Evolutionary conservation across 2,329 filamentous ascomycete genomes (phyloP).

Genomic region (Penicillium olsonii): DNA sequence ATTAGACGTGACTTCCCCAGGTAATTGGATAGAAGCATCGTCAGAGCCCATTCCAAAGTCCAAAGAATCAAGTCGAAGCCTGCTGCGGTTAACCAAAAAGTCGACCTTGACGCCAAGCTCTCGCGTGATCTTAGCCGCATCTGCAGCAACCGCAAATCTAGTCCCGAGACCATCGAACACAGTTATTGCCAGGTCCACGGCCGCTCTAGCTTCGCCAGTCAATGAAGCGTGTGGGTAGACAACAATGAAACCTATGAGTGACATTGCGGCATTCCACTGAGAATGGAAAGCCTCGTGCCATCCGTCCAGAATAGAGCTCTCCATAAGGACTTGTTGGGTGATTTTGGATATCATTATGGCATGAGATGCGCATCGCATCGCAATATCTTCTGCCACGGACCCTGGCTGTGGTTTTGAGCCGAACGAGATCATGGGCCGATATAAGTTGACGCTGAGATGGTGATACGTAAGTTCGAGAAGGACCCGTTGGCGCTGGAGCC

Average conservation of each 20-base stretch:
- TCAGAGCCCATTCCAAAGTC: background rate
- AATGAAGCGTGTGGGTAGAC: constrained; percentile 26
- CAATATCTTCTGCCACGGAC: constrained; percentile 28
- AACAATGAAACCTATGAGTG: constrained; percentile 36
- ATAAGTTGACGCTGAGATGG: constrained; percentile 39
- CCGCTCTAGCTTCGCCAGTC: constrained; percentile 16
- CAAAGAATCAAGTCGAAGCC: background rate
- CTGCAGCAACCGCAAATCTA: constrained; percentile 41
- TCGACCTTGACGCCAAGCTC: constrained; percentile 16
- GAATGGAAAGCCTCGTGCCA: constrained; percentile 33
- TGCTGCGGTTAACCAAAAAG: background rate
- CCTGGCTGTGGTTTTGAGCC: constrained; percentile 2
- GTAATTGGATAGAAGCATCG: background rate
- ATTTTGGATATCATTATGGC: constrained; percentile 43
- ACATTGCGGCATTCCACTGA: constrained; percentile 37
- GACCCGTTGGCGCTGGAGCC: constrained; percentile 47
- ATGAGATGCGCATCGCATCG: constrained; percentile 34
- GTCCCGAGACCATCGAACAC: constrained; percentile 38
- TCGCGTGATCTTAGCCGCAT: constrained; percentile 27
- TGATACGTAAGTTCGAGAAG: constrained; percentile 47
- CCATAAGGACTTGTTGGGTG: constrained; percentile 35
- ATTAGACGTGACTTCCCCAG: background rate
- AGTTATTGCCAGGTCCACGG: constrained; percentile 43
- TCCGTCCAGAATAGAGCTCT: constrained; percentile 20
- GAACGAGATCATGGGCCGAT: constrained; percentile 46